Conservation (phyloP, 805 yeast species). For the Saccharomyces cerevisiae region DNA sequence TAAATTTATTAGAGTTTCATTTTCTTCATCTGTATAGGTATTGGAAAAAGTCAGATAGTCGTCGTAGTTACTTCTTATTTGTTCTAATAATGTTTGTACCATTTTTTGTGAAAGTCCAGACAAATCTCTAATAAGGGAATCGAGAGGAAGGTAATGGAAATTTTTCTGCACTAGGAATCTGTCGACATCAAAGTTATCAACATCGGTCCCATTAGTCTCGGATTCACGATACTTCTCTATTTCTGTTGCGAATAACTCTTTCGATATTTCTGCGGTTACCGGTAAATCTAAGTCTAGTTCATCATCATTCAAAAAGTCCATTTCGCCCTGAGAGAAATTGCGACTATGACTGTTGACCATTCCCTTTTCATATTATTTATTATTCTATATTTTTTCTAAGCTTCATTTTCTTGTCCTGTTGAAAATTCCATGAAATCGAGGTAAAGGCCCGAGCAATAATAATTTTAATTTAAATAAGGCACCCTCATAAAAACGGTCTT, state of each 20-base stretch:
- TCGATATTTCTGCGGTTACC: constrained; percentile 19
- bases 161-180: constrained; percentile 25
- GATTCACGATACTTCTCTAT: constrained; percentile 9
- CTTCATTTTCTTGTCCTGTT: not conserved
- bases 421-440: not conserved
- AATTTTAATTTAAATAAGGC: not conserved
- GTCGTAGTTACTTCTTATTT: constrained; percentile 20
- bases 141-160: constrained; percentile 27
- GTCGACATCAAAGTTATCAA: constrained; percentile 19
- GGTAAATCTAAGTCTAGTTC: constrained; percentile 21
- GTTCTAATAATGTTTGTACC: constrained; percentile 20
- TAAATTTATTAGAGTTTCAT: constrained; percentile 17
- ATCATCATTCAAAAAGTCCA: constrained; percentile 22
- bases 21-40: constrained; percentile 15
- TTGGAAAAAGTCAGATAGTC: constrained; percentile 23
- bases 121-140: constrained; percentile 22
- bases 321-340: not conserved
- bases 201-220: constrained; percentile 1
- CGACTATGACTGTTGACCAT: not conserved
- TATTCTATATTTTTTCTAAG: not conserved
- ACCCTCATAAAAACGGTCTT: not conserved
- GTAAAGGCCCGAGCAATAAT: not conserved
- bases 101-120: constrained; percentile 18
- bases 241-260: constrained; percentile 21
- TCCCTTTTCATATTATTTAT: not conserved